Base-by-base conservation (phyloP, 768 basidiomycete genomes). In the Pisolithus tinctorius region DNA sequence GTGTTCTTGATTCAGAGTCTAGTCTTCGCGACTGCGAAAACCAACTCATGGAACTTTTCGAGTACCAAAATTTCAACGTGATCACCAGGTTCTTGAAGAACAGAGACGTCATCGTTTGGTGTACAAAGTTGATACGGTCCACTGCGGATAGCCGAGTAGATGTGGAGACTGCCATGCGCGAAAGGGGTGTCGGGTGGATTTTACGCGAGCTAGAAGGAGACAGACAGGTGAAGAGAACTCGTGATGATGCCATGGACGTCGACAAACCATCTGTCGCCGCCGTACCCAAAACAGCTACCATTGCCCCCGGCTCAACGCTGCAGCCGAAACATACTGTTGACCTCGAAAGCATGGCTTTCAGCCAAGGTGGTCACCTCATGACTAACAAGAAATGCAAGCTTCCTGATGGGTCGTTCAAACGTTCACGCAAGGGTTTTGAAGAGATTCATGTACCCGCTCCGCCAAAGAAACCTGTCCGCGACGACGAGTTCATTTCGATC, bases 301-400 rank as follows among this genome's bases (percentile, higher is more conserved):
- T 95, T 27, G 84, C 85, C 0, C 90, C 94, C 4, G 93, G 93
- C 2, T 89, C 91, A 1, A 84, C 81, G 0, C 80, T 93, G 2
- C 88, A 92, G 58, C 94, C 93, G 4, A 90, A 92, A 58, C 76
- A 75, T 37, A 84, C 80, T 0, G 78, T 99, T 34, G 96, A 98
- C 65, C 75, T 99, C 48, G 93, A 96, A 60, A 80, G 82, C 53
- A 88, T 98, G 86, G 86, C 90, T n/a, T 99, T 99, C 71, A 83
- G 83, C 43, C 93, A 97, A 61, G 96, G 94, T 23, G 93, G 91
- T 0, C 94, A 97, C 54, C 72, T 97, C 54, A 99, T 98, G 95
- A 91, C 91, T 14, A 97, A 98, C 74, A 97, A 97, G 71, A 97
- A 97, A 72, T 90, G 88, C 72, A 96, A 94, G 65, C 83, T 98